Evolutionary conservation across 2,329 filamentous ascomycete genomes (phyloP).

Genomic region (Knufia petricola): DNA sequence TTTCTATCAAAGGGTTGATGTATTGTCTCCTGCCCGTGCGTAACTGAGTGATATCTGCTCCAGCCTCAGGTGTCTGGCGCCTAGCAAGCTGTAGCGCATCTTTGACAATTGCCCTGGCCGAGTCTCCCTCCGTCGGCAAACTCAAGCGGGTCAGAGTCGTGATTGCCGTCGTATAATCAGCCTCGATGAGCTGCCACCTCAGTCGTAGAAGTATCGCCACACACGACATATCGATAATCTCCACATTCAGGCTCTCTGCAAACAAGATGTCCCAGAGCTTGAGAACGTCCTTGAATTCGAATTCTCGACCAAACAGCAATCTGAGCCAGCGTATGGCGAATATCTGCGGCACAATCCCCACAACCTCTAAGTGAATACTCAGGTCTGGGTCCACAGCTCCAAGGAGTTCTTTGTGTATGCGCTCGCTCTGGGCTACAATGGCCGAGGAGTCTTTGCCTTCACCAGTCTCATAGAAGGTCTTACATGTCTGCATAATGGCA

Average conservation of each 20-base stretch:
- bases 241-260: slow-evolving; percentile 68
- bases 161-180: slow-evolving; percentile 79
- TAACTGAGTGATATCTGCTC: slow-evolving; percentile 36
- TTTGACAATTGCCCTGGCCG: slow-evolving; percentile 65
- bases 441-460: slow-evolving; percentile 46
- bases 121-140: slow-evolving; percentile 38
- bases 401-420: slow-evolving; percentile 76
- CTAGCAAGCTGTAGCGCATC: slow-evolving; percentile 58
- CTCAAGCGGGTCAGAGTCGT: slow-evolving; percentile 79
- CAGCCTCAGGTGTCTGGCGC: slow-evolving; percentile 35
- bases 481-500: slow-evolving; percentile 76
- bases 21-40: slow-evolving; percentile 39
- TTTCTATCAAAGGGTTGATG: slow-evolving; percentile 8
- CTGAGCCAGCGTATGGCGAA: slow-evolving; percentile 95
- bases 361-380: slow-evolving; percentile 64
- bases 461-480: slow-evolving; percentile 73
- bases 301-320: slow-evolving; percentile 85
- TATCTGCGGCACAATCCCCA: slow-evolving; percentile 91
- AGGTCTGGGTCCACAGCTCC: slow-evolving; percentile 74
- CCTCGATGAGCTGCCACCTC: slow-evolving; percentile 75
- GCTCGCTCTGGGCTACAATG: slow-evolving; percentile 76
- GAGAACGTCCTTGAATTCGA: slow-evolving; percentile 75
- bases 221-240: slow-evolving; percentile 82
- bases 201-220: slow-evolving; percentile 88
- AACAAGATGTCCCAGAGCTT: slow-evolving; percentile 86